Base-by-base conservation (phyloP, 2,329 filamentous ascomycete genomes). In the Graphilbum fragrans region DNA sequence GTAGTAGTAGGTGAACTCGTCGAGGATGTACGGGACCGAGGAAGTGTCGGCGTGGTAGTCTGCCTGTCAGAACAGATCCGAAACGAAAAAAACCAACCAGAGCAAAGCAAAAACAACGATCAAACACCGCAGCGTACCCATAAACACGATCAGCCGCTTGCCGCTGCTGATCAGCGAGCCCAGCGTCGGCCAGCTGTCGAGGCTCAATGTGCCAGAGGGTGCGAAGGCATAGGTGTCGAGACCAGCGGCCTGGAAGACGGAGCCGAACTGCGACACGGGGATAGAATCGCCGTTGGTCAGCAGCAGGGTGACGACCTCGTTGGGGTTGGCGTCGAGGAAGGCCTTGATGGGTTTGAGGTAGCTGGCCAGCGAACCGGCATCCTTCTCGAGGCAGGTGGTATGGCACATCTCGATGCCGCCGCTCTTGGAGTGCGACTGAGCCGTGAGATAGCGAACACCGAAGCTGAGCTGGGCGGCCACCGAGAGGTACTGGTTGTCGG, bases 91-190 rank as follows among this genome's bases (percentile, higher is more conserved):
- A 16, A 17, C 16, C 3, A n/a, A 10, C 5, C 17, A 6, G 3
- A 19, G 11, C 7, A 16, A 12, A 35, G 27, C 14, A 27, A 12
- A 45, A 54, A 59, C 38, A n/a, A n/a, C n/a, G n/a, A n/a, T 8
- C 12, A 31, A 5, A 31, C 29, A 31, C 29, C n/a, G n/a, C n/a
- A n/a, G n/a, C 63, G n/a, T n/a, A 62, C 81, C 80, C 56, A 88
- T 75, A 48, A 87, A 88, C 20, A 80, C 74, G 37, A 88, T 60
- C 1, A 90, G 64, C 16, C 82, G 70, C 9, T 70, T 82, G 37
- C 69, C 68, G 31, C 66, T 63, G 20, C 70, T 61, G 49, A 88
- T 82, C 44, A 90, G 58, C 17, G 70, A 57, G 50, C 77, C 69
- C 14, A 88, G 64, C 0, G 82, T 87, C 58, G 83, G 83, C 84